A percentile compares a stretch with the other conserved stretches of the same genome.
These are phyloP conservation scores for Delitschia confertaspora DNA, from an alignment of 495 filamentous ascomycete species.

Conservation along the genomic window DNA sequence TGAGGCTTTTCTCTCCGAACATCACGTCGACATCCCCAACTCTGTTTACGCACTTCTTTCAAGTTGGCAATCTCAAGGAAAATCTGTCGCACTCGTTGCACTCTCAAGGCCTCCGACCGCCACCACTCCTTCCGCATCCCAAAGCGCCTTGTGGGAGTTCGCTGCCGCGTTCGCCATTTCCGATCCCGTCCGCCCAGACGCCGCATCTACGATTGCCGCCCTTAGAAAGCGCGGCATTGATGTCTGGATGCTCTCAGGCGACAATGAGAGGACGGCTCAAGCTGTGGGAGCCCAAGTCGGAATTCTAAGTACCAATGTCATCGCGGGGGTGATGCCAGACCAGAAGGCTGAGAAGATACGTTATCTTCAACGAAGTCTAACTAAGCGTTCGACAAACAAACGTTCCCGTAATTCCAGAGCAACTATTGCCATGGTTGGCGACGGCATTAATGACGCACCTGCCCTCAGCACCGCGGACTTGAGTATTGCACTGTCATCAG, in stretches of 20 bases:
- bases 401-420: conserved; percentile 3
- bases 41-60: conserved; percentile 14
- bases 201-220: conserved; percentile 53
- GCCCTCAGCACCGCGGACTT: conserved; percentile 81
- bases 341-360: conserved; percentile 80
- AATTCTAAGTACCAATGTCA: conserved; percentile 65
- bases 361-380: conserved; percentile 55
- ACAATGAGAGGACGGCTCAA: conserved; percentile 59
- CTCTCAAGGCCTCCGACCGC: no score
- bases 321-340: conserved; percentile 77
- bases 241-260: conserved; percentile 90
- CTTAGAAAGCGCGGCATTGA: conserved; percentile 57
- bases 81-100: conserved; percentile 32
- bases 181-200: conserved; percentile 75
- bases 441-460: conserved; percentile 86
- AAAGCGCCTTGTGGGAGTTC: conserved; percentile 18
- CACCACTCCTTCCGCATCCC: neutral
- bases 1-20: conserved; percentile 55
- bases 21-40: conserved; percentile 21
- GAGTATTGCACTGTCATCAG: conserved; percentile 74
- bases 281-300: conserved; percentile 67
- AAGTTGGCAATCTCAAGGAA: conserved; percentile 31
- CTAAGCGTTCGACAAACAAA: conserved; percentile 6
- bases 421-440: conserved; percentile 60
- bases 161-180: conserved; percentile 30